Base-by-base conservation (phyloP, 2,329 filamentous ascomycete genomes). In the Colletotrichum sp. region DNA sequence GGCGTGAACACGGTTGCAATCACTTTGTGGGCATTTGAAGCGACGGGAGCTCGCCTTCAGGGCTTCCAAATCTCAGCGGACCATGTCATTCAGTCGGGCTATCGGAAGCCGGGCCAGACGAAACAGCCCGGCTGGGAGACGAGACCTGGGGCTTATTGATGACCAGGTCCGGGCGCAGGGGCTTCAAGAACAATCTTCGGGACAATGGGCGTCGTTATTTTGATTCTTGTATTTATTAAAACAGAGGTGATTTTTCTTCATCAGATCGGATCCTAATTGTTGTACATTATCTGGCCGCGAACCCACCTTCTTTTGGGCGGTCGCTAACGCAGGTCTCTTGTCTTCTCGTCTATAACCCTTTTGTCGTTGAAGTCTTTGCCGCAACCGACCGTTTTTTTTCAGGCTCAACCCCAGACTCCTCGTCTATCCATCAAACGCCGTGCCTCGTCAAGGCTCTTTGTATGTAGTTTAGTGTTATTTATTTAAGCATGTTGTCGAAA, bases 1-100 rank as follows among this genome's bases (percentile, higher is more conserved):
- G 93, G 93, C 1, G 88, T 85, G 52, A 95, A 95, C 80, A 93
- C 90, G 81, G 77, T 95, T 15, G 93, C 88, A 1, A 79, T 95
- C 18, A 90, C 88, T 52, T 80, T 95, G 32, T 95, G 93, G 93
- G 90, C 90, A 3, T 85, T 92, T 77, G 89, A 91, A 69, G 83
- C 84, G 2, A 85, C 82, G 4, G 91, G 89, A 15, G 91, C 90
- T 2, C 90, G 30, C 52, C 15, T 77, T 26, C 65, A 77, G 60
- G 75, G 73, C 32, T 7, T 34, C 59, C 26, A 34, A 9, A 30
- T 63, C 18, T 34, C 30, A 13, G 59, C 59, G 59, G 59, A 63
- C 32, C 59, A 63, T 34, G n/a, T 63, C 1, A 57, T 79, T 26
- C 71, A 75, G 39, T 80, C 87, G 75, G 88, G 86, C 9, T 81